These are phyloP conservation scores for Wickerhamiella kazuoi DNA, from an alignment of 805 yeast species.

Conservation along the genomic window DNA sequence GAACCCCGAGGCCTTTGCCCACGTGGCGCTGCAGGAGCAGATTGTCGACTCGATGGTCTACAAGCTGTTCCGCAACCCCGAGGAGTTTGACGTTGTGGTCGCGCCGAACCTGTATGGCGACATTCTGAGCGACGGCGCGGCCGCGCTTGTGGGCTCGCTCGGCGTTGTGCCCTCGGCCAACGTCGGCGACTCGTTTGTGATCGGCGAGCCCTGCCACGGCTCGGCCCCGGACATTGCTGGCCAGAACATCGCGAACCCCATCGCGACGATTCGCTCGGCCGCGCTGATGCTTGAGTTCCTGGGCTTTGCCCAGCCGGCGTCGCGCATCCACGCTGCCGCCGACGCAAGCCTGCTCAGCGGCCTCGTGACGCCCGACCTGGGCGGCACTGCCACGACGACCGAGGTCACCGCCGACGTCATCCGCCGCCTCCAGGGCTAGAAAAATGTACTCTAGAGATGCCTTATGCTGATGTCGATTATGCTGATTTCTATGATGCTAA, in stretches of 20 bases:
- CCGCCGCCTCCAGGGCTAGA: constrained; percentile 29
- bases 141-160: constrained; percentile 90
- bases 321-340: constrained; percentile 81
- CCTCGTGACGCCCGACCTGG: constrained; percentile 79
- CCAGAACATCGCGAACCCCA: constrained; percentile 72
- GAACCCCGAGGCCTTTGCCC: constrained; percentile 32
- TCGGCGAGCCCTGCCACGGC: constrained; percentile 99
- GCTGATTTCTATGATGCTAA: too few relatives aligned
- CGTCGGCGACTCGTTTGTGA: constrained; percentile 89
- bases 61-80: constrained; percentile 97
- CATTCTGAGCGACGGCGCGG: constrained; percentile 93
- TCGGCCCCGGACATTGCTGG: constrained; percentile 99
- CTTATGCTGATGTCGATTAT: too few relatives aligned
- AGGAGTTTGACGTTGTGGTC: constrained; percentile 90
- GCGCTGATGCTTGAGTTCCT: constrained; percentile 95
- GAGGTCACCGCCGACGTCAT: constrained; percentile 76
- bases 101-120: constrained; percentile 98
- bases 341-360: constrained; percentile 80
- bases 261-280: constrained; percentile 94
- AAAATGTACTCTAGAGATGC: too few relatives aligned
- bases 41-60: constrained; percentile 98
- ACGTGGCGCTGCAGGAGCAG: constrained; percentile 69
- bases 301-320: constrained; percentile 81
- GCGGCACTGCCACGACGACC: constrained; percentile 75
- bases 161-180: constrained; percentile 98